Conservation (phyloP, 78 protist species). For the Blattamonas nauphoetae region DNA sequence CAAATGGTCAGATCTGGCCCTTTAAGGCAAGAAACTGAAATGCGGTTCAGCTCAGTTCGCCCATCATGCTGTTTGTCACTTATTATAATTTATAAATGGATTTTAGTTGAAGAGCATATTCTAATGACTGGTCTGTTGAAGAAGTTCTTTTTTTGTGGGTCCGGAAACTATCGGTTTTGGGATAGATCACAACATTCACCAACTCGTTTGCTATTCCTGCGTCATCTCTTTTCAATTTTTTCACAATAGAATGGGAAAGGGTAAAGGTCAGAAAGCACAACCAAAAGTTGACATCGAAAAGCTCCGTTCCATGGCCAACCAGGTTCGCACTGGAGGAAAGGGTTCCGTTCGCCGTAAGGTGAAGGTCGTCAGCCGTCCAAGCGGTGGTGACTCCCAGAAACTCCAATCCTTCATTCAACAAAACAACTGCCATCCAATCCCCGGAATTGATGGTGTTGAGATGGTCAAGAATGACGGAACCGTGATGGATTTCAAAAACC, state of each 20-base stretch:
- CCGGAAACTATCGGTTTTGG: no score
- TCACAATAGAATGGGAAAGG: neutral
- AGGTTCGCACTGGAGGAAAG: constrained; percentile 26
- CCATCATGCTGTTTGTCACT: no score
- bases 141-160: no score
- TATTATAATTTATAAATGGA: no score
- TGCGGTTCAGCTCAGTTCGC: no score
- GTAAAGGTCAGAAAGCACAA: neutral
- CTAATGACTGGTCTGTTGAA: no score
- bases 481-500: constrained; percentile 1
- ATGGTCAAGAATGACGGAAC: neutral
- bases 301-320: neutral
- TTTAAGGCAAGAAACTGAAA: no score
- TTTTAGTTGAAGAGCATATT: no score
- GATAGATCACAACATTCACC: no score
- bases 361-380: neutral
- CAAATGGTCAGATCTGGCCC: no score
- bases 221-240: no score
- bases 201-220: no score
- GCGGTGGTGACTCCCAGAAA: neutral
- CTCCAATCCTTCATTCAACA: neutral
- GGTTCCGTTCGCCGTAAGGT: constrained; percentile 10
- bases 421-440: neutral
- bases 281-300: constrained; percentile 5
- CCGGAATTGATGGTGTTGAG: constrained; percentile 14